Evolutionary conservation across 2,329 filamentous ascomycete genomes (phyloP), one percentile per base, ranked within the genome.

Genomic region (Teratosphaeria pseudoeucalypti): DNA sequence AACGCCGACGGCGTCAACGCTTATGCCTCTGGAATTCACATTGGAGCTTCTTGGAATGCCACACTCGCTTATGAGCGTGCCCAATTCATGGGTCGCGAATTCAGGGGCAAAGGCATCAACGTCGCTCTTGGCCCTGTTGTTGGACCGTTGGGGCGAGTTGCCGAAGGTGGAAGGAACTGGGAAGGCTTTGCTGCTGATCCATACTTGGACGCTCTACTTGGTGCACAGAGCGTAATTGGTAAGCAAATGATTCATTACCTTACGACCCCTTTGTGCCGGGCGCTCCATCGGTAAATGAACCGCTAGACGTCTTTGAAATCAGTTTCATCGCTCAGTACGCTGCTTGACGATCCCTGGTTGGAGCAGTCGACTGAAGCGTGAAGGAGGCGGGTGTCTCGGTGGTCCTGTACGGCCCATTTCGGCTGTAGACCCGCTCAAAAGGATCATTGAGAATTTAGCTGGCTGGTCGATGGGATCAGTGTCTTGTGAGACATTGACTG

Each of bases 111-210:
- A 75, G 64, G 75, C 43, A 80, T 85, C 34, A 85, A 90, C 69
- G 79, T 90, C 58, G 85, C 83, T 61, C 77, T 90, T 4, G 87
- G 86, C 0, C 87, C 87, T 1, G 77, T 81, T 0, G 85, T 89
- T 32, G 87, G 86, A 0, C 82, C 88, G 1, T 71, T 90, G 2
- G 88, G 88, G 1, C 80, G 86, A 10, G 87, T 89, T 66, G 87
- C 87, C 0, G 80, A 83, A 55, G 87, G 85, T 16, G 71, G 71
- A 2, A 81, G 88, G n/a, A 87, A 82, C 66, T 90, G 87, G 87
- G 88, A 91, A 68, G 83, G 83, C 0, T 90, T 90, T 66, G 87
- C 86, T 1, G 75, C 81, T 1, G 88, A 91, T 68, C 86, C 88
- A 0, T 82, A 82, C 3, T 78, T 90, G 23, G 80, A 83, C 64